Base-by-base conservation (phyloP, 23 red algal species). In the Gracilariopsis chorda region DNA sequence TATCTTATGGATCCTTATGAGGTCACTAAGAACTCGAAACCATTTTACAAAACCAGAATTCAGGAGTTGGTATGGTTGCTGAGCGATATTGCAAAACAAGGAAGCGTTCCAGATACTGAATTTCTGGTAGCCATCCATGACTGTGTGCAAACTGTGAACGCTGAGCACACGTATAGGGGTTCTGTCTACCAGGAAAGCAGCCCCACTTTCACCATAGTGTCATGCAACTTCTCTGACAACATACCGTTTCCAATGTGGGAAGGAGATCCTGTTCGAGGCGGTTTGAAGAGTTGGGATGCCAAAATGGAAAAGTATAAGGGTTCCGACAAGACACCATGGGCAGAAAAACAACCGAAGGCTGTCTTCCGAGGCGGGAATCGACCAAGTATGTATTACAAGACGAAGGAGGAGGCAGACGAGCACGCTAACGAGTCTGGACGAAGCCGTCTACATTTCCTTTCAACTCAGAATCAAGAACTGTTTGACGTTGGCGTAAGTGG, bases 191-290 rank as follows among this genome's bases (percentile, higher is more conserved):
- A 48, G 51, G 95, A 92, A 35, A 86, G 86, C 53, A 83, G 64
- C 32, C 97, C 97, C 14, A 86, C 92, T 10, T 95, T 99, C 69
- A 99, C 93, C 14, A 91, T 95, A 41, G 93, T 99, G 27, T 80
- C 79, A 2, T 99, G 97, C 73, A 92, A 94, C 40, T 93, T 99
- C 80, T 93, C 87, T 7, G 97, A 99, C 70, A 95, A 99, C 87
- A 94, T 99, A 39, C 97, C 97, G 12, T 94, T 95, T 78, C 97
- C 97, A 35, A 95, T 99, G 83, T 93, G 93, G 80, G 97, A 99
- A 61, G 89, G 85, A 21, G 91, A 93, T 43, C 52, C 69, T 16
- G 77, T 77, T 3, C 65, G 83, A 24, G 86, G 92, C 19, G 97
- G 94, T 28, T 76, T 93, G 20, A 70, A 62, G 30, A 86, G 77